Conservation (phyloP, 441 rosid species). For the Gossypium davidsonii region DNA sequence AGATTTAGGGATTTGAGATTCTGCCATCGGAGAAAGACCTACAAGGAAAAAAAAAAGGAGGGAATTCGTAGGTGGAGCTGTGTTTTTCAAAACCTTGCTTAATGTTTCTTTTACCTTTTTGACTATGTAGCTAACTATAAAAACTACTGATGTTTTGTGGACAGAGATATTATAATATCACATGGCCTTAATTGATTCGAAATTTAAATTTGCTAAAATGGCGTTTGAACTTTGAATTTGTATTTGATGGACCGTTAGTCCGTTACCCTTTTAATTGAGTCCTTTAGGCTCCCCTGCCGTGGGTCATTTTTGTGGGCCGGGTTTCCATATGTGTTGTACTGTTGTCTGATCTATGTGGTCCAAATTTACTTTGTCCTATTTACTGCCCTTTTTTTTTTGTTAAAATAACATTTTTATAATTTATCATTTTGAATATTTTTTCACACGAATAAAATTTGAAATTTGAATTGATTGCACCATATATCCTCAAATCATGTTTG, state of each 20-base stretch:
- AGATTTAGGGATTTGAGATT: not conserved
- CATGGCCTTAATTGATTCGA: constrained; percentile 11
- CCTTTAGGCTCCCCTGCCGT: constrained; percentile 8
- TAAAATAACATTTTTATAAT: not conserved
- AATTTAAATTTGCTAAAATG: constrained; percentile 12
- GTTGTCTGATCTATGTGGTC: not conserved
- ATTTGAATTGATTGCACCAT: too few relatives aligned
- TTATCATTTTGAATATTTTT: too few relatives aligned
- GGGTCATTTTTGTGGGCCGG: constrained; percentile 8
- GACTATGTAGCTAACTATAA: not conserved
- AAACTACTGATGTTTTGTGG: not conserved
- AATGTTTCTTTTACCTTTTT: not conserved
- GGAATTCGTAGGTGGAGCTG: not conserved
- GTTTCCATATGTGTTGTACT: not conserved
- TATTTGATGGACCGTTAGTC: not conserved
- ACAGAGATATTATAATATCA: too few relatives aligned
- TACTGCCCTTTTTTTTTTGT: not conserved
- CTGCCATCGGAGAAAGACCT: not conserved
- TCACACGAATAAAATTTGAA: too few relatives aligned
- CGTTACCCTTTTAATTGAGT: constrained; percentile 7
- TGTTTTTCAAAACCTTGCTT: not conserved
- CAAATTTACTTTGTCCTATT: not conserved
- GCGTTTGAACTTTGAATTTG: constrained; percentile 1
- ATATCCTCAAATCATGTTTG: too few relatives aligned
- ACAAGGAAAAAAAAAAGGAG: not conserved